A percentile compares a stretch with the other conserved stretches of the same genome.
phyloP scores from a whole-genome alignment of 2,329 filamentous ascomycete species.

The Cryphonectria radicalis region DNA sequence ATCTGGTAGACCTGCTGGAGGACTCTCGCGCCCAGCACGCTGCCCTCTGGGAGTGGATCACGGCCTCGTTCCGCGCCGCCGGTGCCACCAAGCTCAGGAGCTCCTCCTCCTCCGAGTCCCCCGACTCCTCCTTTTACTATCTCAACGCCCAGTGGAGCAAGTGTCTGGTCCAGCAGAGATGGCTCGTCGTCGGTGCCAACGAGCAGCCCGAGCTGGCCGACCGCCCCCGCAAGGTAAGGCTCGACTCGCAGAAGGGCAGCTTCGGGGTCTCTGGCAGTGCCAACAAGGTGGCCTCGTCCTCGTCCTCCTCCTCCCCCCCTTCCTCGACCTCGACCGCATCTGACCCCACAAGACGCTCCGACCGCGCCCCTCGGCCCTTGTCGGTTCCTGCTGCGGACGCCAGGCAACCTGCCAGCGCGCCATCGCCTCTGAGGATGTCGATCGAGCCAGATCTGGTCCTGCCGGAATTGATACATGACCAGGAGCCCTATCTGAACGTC shows the following conservation, averaged over 20 bases:
- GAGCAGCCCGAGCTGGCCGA: constrained; percentile 34
- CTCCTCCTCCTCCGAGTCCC: constrained; percentile 30
- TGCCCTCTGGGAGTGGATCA: constrained; percentile 38
- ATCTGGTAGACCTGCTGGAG: constrained; percentile 34
- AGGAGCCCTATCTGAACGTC: constrained; percentile 42
- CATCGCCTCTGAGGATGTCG: constrained; percentile 31
- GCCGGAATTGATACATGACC: constrained; percentile 38
- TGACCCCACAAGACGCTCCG: constrained; percentile 24
- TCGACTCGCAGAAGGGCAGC: constrained; percentile 31
- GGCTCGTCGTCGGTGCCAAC: constrained; percentile 42
- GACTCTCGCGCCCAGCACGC: constrained; percentile 32
- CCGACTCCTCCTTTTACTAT: constrained; percentile 34
- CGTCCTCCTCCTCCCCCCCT: not conserved
- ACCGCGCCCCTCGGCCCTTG: constrained; percentile 23
- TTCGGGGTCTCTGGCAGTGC: constrained; percentile 26
- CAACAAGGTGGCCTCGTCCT: constrained; percentile 22
- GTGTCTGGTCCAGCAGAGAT: constrained; percentile 38
- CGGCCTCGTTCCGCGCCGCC: constrained; percentile 24
- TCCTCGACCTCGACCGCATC: not conserved
- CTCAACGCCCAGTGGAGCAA: constrained; percentile 40
- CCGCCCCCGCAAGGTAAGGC: constrained; percentile 31
- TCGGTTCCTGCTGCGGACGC: constrained; percentile 1
- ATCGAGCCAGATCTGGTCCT: constrained; percentile 39
- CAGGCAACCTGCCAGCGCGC: constrained; percentile 16
- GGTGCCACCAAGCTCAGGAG: constrained; percentile 25